Base-by-base conservation (phyloP, 176 grass and related monocot genomes). In the Zizania latifolia region DNA sequence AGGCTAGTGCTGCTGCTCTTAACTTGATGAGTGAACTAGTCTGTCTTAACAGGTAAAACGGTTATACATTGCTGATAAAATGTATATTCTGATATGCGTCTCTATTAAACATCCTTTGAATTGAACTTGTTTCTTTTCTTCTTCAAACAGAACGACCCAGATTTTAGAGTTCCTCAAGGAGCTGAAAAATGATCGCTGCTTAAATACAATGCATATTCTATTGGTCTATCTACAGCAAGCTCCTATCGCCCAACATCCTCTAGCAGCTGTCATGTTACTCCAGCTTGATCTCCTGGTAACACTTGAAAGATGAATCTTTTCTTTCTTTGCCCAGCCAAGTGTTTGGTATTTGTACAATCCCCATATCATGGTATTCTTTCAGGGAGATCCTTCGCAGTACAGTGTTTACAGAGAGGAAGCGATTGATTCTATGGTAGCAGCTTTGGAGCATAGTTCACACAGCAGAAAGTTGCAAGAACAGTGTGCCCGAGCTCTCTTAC, bases 211-310 rank as follows among this genome's bases (percentile, higher is more conserved):
- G 95, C 95, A 99, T 71, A 86, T 94, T 83, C 54, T 99, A 4
- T 86, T 99, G 77, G 92, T 94, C 24, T 94, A 92, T 87, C 89
- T 99, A 26, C 95, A 94, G 38, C 91, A 99, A 57, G 89, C 95
- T 62, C 89, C 95, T 30, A 28, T 84, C 58, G 75, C 82, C 60
- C 91, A 99, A 74, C 85, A 90, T 53, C 95, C 95, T 53, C 58
- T 99, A 75, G 84, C 87, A 68, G 95, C 95, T 79, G 82, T 81
- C 35, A 73, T 99, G 84, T 74, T 99, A 77, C 82, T 99, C 59
- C 86, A 90, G 60, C 84, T 99, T 45, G 95, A 92, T 86, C 89
- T 94, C 38, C 89, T 99, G 95, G 95, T 99, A 90, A 61, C 66
- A 67, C 53, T 84, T 23, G 31, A 70, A 40, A n/a, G 21, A 71